Evolutionary conservation across 2,329 filamentous ascomycete species (phyloP), one percentile per base, ranked within the genome.

Genomic region (Colletotrichum siamense): DNA sequence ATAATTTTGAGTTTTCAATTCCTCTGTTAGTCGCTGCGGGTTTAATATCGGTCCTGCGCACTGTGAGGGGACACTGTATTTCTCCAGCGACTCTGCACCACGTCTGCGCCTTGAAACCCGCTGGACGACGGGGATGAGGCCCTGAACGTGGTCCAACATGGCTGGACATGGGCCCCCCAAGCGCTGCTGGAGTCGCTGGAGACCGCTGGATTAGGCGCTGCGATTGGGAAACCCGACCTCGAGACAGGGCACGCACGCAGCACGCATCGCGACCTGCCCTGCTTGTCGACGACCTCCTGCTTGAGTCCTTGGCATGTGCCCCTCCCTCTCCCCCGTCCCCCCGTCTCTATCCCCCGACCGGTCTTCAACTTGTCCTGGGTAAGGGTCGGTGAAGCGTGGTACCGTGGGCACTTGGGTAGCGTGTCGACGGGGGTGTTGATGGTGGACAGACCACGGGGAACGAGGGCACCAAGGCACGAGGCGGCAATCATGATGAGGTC

Each of bases 1-100:
- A 62, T 66, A 61, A 69, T 73, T 76, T 76, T 76, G 73, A 76
- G 73, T 76, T 76, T 76, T 76, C 70, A 24, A 69, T 28, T 49
- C 39, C 39, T 49, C 39, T 49, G 39, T 49, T 64, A 71, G 70
- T 73, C 59, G 55, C 64, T 32, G 59, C 63, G 55, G 34, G 39
- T 64, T 64, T 68, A 24, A 36, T 70, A 18, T 69, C 57, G 57
- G 7, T 9, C 4, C 8, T 26, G 28, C 57, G 26, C 64, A 64
- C 69, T 36, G 73, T 75, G 59, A 64, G n/a, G n/a, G 15, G 26
- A 26, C 64, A 69, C 57, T 69, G 73, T 68, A 68, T 64, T 64
- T 64, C 61, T 64, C 44, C 71, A 74, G 59, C 49, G 67, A 65
- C 24, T 24, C 16, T 64, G 61, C 61, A 64, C 32, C 28, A 36